These are phyloP conservation scores for Nematodospora anomalae DNA, from an alignment of 1,139 yeast species.

Conservation along the genomic window DNA sequence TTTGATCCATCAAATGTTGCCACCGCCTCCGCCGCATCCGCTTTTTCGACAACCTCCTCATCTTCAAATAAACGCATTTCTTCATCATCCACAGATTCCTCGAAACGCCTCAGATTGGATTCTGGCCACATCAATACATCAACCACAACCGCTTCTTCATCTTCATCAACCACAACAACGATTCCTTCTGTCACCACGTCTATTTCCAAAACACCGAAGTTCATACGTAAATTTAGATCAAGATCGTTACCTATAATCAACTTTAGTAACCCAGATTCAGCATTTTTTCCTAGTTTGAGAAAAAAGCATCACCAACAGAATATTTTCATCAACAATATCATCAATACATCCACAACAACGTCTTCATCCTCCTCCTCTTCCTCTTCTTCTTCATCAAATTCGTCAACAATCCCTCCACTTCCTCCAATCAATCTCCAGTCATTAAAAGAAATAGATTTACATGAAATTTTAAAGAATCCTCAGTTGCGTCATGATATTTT, in stretches of 20 bases:
- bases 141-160: conserved; percentile 5
- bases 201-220: conserved; percentile 34
- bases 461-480: conserved; percentile 87
- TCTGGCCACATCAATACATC: conserved; percentile 6
- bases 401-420: conserved; percentile 31
- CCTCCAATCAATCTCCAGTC: conserved; percentile 90
- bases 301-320: conserved; percentile 11
- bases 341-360: conserved; percentile 12
- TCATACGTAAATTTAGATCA: conserved; percentile 41
- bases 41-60: conserved; percentile 10
- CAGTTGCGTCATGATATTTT: conserved; percentile 90
- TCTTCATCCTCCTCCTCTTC: conserved; percentile 22
- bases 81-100: conserved; percentile 15
- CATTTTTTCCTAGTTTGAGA: conserved; percentile 15
- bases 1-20: conserved; percentile 20
- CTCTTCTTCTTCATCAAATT: conserved; percentile 15
- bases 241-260: conserved; percentile 45
- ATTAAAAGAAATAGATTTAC: conserved; percentile 81
- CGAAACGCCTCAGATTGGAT: conserved; percentile 17
- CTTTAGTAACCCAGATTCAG: conserved; percentile 14
- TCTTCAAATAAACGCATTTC: conserved; percentile 10
- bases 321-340: conserved; percentile 7
- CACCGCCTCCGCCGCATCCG: conserved; percentile 7
- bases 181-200: conserved; percentile 3
- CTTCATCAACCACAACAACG: conserved; percentile 10